A percentile compares a stretch with the other conserved stretches of the same genome.
Evolutionary conservation across 2,329 filamentous ascomycete species (phyloP).

Genomic region (Botrytis aclada): DNA sequence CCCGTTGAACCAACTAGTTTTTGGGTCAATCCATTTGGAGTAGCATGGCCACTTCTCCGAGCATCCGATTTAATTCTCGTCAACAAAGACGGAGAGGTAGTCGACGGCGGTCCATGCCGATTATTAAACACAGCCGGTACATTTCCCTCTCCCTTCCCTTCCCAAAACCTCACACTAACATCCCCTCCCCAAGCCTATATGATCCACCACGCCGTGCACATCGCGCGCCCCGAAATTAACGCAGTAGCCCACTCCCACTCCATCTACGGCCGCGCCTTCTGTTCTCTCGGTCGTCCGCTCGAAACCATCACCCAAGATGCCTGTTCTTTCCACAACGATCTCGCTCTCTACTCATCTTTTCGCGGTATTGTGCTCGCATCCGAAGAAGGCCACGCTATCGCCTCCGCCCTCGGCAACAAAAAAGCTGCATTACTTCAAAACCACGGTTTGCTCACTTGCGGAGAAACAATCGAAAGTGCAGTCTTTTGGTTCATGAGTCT

Average conservation of each 20-base stretch:
- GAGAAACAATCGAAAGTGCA: slow-evolving; percentile 48
- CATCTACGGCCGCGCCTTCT: slow-evolving; percentile 60
- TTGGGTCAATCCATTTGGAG: slow-evolving; percentile 39
- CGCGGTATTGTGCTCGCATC: slow-evolving; percentile 51
- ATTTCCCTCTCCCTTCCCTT: background rate
- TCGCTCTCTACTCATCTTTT: slow-evolving; percentile 44
- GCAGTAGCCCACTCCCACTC: slow-evolving; percentile 58
- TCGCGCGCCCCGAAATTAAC: slow-evolving; percentile 55
- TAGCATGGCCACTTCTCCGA: slow-evolving; percentile 47
- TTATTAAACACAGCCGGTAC: slow-evolving; percentile 37
- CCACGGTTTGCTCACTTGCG: slow-evolving; percentile 53
- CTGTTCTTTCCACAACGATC: slow-evolving; percentile 49
- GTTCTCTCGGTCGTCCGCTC: slow-evolving; percentile 50
- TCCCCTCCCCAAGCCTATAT: slow-evolving; percentile 46
- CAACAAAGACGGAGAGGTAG: slow-evolving; percentile 56
- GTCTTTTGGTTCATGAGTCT: slow-evolving; percentile 55
- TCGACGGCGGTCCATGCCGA: slow-evolving; percentile 54
- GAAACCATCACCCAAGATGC: slow-evolving; percentile 51
- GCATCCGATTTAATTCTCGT: slow-evolving; percentile 67
- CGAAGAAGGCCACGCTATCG: slow-evolving; percentile 51
- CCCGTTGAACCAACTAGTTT: slow-evolving; percentile 38
- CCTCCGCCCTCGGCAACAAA: slow-evolving; percentile 44
- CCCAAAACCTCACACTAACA: background rate
- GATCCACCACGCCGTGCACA: slow-evolving; percentile 59
- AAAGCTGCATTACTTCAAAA: slow-evolving; percentile 55